phyloP scores from a whole-genome alignment of 148 eudicot species.

The Euryodendron excelsum region DNA sequence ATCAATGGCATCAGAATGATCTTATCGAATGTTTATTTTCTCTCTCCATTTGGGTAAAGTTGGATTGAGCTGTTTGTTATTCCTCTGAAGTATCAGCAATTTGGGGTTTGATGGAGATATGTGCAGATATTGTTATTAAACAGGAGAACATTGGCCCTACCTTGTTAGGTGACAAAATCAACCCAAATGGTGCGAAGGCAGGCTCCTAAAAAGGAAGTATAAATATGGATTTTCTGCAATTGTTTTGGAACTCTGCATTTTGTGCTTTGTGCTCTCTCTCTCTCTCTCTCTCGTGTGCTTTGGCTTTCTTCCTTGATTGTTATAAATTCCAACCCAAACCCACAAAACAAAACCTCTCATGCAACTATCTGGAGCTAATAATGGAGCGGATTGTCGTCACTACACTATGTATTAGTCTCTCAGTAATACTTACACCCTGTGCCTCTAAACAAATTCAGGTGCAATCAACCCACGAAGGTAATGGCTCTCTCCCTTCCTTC shows the following conservation, averaged over 20 bases:
- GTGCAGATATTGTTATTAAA: background rate
- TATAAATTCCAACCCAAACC: slow-evolving; percentile 1
- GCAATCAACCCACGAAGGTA: slow-evolving; percentile 24
- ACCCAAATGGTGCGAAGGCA: slow-evolving; percentile 20
- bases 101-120: slow-evolving; percentile 13
- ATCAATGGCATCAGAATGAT: no score
- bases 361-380: background rate
- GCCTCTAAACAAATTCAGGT: slow-evolving; percentile 20
- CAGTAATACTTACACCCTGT: slow-evolving; percentile 17
- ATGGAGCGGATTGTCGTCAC: slow-evolving; percentile 18
- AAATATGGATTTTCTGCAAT: slow-evolving; percentile 16
- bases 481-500: background rate
- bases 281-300: slow-evolving; percentile 15
- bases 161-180: slow-evolving; percentile 22
- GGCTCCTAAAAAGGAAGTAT: slow-evolving; percentile 18
- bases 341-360: background rate
- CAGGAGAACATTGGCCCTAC: slow-evolving; percentile 16
- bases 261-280: slow-evolving; percentile 47
- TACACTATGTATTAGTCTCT: slow-evolving; percentile 12
- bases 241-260: slow-evolving; percentile 52
- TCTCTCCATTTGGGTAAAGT: background rate
- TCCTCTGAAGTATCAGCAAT: background rate
- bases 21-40: background rate
- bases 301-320: slow-evolving; percentile 3
- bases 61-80: slow-evolving; percentile 4